Evolutionary conservation across 1,284 basidiomycete species (phyloP).

Genomic region (Ustanciosporium gigantosporum): DNA sequence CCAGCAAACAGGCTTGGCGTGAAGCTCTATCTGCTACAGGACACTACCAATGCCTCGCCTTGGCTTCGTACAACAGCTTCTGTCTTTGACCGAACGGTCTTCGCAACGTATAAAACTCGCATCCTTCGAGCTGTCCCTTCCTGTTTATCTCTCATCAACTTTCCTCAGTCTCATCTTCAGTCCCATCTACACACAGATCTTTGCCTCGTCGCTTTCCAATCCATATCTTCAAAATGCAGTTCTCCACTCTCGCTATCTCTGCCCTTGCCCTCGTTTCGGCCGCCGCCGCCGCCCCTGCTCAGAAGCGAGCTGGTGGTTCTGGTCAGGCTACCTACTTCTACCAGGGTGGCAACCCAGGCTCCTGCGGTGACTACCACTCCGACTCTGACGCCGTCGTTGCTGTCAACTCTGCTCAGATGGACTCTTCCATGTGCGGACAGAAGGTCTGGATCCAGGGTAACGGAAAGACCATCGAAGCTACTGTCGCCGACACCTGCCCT

Average conservation of each 20-base stretch:
- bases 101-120: too few species aligned
- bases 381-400: conserved; percentile 37
- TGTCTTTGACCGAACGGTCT: too few species aligned
- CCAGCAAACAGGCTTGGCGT: not conserved
- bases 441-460: conserved; percentile 20
- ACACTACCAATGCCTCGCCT: too few species aligned
- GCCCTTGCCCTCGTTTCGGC: conserved; percentile 26
- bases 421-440: conserved; percentile 22
- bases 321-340: conserved; percentile 46
- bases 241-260: conserved; percentile 32
- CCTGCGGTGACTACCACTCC: conserved; percentile 42
- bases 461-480: conserved; percentile 39
- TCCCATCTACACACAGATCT: not conserved
- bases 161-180: not conserved
- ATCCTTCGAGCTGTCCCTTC: too few species aligned
- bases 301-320: conserved; percentile 19
- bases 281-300: conserved; percentile 24
- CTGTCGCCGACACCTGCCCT: conserved; percentile 41
- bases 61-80: too few species aligned
- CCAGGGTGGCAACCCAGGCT: conserved; percentile 49
- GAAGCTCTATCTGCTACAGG: too few species aligned
- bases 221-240: conserved; percentile 32
- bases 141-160: too few species aligned
- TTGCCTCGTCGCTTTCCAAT: not conserved
- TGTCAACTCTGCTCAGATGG: conserved; percentile 36